Evolutionary conservation across 371 early-diverging fungal species (phyloP), one percentile per base, ranked within the genome.

Genomic region (Amoeboaphelidium protococcarum): DNA sequence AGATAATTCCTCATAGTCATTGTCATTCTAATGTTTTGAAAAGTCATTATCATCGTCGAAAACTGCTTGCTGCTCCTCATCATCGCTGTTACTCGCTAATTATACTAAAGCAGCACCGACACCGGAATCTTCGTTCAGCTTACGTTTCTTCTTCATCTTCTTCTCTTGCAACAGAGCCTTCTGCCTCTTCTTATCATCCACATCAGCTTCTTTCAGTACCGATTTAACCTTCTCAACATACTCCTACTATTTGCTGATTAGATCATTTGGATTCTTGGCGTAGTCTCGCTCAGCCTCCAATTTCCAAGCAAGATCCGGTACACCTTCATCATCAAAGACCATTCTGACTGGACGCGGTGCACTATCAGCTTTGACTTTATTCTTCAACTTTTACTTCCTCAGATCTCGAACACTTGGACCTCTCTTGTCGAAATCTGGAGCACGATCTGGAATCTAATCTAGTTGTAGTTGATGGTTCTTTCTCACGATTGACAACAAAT

Each of bases 401-500:
- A 23, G 4, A 21, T 46, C 24, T 19, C 41, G 10, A 26, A 31
- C 24, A 4, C 66, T 77, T 19, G 62, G 47, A 20, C 58, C 65
- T 58, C 77, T 78, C 55, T 87, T 88, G 3, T 58, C 63, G 13
- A 67, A 51, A 70, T 88, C 91, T 1, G 70, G 78, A 20, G 61
- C 54, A 45, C 71, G 63, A 77, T 86, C 76, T 0, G 59, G 57
- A 40, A 55, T 56, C 16, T 61, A 60, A n/a, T 61, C 65, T 27
- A 59, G 62, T 23, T 65, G 71, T 26, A 81, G 52, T 10, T 62
- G 66, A 53, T 82, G 82, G 56, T 82, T 66, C 19, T 58, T 67
- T 22, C 90, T 71, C 54, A 73, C 74, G 25, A 89, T 58, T 0
- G 77, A 81, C 49, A 89, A 64, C 54, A 94, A 76, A 44, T 83